Base-by-base conservation (phyloP, 768 basidiomycete genomes). In the Pleurotus pulmonarius region DNA sequence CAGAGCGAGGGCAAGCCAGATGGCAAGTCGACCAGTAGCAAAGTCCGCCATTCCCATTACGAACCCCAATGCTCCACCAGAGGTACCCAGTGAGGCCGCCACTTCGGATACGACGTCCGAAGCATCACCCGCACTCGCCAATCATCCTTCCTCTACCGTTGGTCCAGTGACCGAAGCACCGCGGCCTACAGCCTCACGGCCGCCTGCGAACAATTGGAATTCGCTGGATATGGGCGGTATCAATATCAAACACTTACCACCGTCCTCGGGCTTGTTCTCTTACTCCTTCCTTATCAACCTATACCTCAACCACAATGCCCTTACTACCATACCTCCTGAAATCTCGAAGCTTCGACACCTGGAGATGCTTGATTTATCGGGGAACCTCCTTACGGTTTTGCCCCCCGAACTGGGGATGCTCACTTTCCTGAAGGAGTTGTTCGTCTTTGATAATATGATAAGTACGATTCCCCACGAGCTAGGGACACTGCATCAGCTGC, bases 201-300 rank as follows among this genome's bases (percentile, higher is more conserved):
- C 87, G 5, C 85, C 89, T 46, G 82, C 83, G 66, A 90, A 85
- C 70, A 83, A 82, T 9, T 99, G 96, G 95, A 88, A 74, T 25
- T 91, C 92, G 16, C 75, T 99, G 47, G 97, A 99, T 72, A 92
- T 99, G 86, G 96, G 97, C 54, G 97, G 97, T 13, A 87, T 97
- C 62, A 84, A 85, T 61, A 85, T 99, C 67, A 96, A 95, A 79
- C 92, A 89, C 61, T 79, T 99, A 49, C 91, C 95, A 37, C 73
- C 85, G 4, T 78, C 74, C 5, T 89, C 87, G 46, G 87, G 86
- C 24, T 76, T 92, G 43, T 92, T 91, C 70, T 75, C 85, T 6
- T 98, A 96, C 76, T 83, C 85, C n/a, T 97, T 94, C 79, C 87
- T 99, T 58, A 89, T 88, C 62, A 89, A 87, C 59, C 87, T 99